Base-by-base conservation (phyloP, 2,329 filamentous ascomycete genomes). In the Alternaria gansuensis region DNA sequence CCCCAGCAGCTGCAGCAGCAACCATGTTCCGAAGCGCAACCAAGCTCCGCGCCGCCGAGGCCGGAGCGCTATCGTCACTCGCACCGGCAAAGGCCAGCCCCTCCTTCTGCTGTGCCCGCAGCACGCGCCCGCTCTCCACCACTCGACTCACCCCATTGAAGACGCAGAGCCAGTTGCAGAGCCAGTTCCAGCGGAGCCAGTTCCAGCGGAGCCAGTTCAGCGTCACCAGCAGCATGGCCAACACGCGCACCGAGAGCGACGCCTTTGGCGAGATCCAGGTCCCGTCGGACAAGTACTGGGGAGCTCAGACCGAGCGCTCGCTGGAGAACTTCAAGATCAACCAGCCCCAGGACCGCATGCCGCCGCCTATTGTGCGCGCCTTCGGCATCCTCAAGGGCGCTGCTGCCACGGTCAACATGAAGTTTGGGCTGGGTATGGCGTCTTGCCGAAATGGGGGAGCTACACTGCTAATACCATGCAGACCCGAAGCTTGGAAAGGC, bases 311-410 rank as follows among this genome's bases (percentile, higher is more conserved):
- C 54, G 90, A 97, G 86, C 90, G 94, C 69, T 98, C 94, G 51
- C 87, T 98, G 78, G 90, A 91, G 80, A 99, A 99, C 85, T 99
- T 99, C 86, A 90, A 90, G 80, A 98, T 99, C 88, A 98, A 98
- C 83, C 95, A 98, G 85, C 95, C 95, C 61, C 92, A 97, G 82
- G 95, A 99, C 79, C 93, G 95, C 78, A 98, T 98, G 93, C 95
- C 95, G 48, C 89, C 92, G 66, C 91, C 93, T 44, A 90, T 99
- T 71, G 84, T 98, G 75, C 90, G 88, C 80, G 95, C 95, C 6
- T 97, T 99, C 78, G 95, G 95, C 77, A 96, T 98, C 73, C 85
- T 99, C 67, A 99, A 99, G 87, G 94, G 93, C 66, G 95, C 95
- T 57, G 95, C 95, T 43, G 95, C 95, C 46, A 92, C 90, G 7